A percentile compares a stretch with the other conserved stretches of the same genome.
These are phyloP conservation scores for Colletotrichum lupini DNA, from an alignment of 2,329 filamentous ascomycete species.

Conservation along the genomic window DNA sequence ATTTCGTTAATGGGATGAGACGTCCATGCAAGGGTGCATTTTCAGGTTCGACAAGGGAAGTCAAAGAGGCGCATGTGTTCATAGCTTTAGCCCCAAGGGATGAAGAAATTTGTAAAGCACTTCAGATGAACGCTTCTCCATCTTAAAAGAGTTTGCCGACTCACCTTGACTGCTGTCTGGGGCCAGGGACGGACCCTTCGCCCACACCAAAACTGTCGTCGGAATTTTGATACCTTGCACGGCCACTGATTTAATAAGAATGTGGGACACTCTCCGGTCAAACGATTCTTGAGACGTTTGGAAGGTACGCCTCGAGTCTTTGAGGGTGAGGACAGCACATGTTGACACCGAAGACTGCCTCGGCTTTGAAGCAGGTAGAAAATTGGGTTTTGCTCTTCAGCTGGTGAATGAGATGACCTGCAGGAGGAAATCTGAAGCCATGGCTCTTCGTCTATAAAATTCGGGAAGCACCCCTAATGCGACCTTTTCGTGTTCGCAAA, in stretches of 20 bases:
- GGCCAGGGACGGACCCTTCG: not conserved
- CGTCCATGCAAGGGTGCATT: conserved; percentile 9
- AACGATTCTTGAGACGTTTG: conserved; percentile 33
- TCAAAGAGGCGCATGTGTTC: not conserved
- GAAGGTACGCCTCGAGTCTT: not conserved
- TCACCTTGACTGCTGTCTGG: not conserved
- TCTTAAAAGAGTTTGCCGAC: not conserved
- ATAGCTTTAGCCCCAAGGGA: not conserved
- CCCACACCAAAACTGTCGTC: not conserved
- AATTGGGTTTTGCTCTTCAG: not conserved
- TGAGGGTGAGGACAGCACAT: not conserved
- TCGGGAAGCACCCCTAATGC: not conserved
- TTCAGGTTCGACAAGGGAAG: not conserved
- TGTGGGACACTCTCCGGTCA: conserved; percentile 9
- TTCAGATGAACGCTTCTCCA: conserved; percentile 19
- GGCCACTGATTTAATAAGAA: not conserved
- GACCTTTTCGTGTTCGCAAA: not conserved
- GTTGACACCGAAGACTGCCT: conserved; percentile 2
- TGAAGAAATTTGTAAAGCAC: conserved; percentile 23
- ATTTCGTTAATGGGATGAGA: not conserved
- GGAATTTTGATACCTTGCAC: conserved; percentile 3
- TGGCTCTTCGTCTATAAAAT: conserved; percentile 15
- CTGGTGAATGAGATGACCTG: not conserved
- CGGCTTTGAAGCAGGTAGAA: not conserved
- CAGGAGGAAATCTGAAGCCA: not conserved